Base-by-base conservation (phyloP, 345 rosid genomes). In the Trapa bicornis region DNA sequence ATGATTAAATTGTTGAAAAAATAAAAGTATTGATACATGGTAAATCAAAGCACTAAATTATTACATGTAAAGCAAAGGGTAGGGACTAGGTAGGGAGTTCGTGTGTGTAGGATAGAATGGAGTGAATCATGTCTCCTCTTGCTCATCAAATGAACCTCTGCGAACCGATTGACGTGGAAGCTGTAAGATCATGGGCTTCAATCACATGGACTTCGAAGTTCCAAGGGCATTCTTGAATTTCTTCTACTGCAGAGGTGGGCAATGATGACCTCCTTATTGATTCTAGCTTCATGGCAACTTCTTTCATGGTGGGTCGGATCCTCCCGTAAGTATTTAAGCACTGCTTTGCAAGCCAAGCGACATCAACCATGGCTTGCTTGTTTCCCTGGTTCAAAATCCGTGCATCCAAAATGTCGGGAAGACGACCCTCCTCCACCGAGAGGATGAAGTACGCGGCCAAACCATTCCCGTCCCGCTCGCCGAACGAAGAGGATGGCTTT, bases 251-350 rank as follows among this genome's bases (percentile, higher is more conserved):
- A 33, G 33, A 10, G 12, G 65, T 5, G 14, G 32, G n/a, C 11
- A 1, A 6, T 16, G 14, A 35, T 5, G 10, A 37, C 32, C 17
- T 2, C 32, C 56, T 42, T 33, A 74, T 61, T 6, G 64, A 54
- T 52, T 61, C 68, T 70, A 74, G 48, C 52, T 60, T 65, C 67
- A 17, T 50, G 1, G 57, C 54, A 8, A 75, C 78, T 62, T 75
- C 78, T 63, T 53, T 75, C 78, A 75, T 75, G 2, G 71, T 61
- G 8, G 78, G 78, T 45, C 75, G 38, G 35, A 14, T 53, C 9
- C 73, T 68, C 14, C 74, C 70, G 2, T 64, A 67, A 54, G 62
- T 35, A 13, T 42, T 14, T 41, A 75, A 22, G 68, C 78, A 64
- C 33, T 69, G 39, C 62, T 61, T 66, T 7, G 72, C 74, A 5